Percentiles rank a stretch among this genome's conserved stretches.
phyloP scores from a whole-genome alignment of 441 rosid species.

The Eruca vesicaria region DNA sequence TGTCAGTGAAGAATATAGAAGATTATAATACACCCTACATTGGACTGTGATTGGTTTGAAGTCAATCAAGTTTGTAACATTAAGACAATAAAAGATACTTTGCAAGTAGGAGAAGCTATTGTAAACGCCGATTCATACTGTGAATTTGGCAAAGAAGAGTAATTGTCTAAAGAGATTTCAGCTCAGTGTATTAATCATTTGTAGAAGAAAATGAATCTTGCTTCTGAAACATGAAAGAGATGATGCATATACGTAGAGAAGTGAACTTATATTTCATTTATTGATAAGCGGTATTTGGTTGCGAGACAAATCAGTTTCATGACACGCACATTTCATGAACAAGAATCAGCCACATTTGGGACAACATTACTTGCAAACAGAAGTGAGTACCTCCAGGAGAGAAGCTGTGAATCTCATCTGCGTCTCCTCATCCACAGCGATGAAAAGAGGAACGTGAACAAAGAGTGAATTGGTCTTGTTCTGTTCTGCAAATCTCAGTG shows the following conservation, averaged over 20 bases:
- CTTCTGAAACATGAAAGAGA: background rate
- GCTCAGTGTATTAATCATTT: background rate
- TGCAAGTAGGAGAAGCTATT: too few relatives aligned
- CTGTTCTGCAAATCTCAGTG: slow-evolving; percentile 85
- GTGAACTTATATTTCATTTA: slow-evolving; percentile 23
- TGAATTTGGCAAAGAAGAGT: background rate
- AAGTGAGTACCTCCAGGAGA: slow-evolving; percentile 85
- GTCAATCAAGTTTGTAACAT: slow-evolving; percentile 9
- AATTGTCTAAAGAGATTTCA: background rate
- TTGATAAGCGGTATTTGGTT: background rate
- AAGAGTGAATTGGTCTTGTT: slow-evolving; percentile 75
- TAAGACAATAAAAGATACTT: background rate
- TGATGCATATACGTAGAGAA: slow-evolving; percentile 13
- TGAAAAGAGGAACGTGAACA: slow-evolving; percentile 93
- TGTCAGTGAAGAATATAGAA: background rate
- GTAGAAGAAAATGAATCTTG: background rate
- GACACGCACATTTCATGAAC: slow-evolving; percentile 16
- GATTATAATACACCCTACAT: slow-evolving; percentile 1
- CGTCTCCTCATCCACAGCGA: slow-evolving; percentile 78
- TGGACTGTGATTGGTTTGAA: background rate
- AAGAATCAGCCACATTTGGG: slow-evolving; percentile 20
- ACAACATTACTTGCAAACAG: slow-evolving; percentile 50
- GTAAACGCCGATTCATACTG: background rate
- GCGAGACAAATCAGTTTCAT: slow-evolving; percentile 18
- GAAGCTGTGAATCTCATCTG: slow-evolving; percentile 88